Evolutionary conservation across 192 early-diverging fungal species (phyloP).

Genomic region (Backusella liffmaniae): DNA sequence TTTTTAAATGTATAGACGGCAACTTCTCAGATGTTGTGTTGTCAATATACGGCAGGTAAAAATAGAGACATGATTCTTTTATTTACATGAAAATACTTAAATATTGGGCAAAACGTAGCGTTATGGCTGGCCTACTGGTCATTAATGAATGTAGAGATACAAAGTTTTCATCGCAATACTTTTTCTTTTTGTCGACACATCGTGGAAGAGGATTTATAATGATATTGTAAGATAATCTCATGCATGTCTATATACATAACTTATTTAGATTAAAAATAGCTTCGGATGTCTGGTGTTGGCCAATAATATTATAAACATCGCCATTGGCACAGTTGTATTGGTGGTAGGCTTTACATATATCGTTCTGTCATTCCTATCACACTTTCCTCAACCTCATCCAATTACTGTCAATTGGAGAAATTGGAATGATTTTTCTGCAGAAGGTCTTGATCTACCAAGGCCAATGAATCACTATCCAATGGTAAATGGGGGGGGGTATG

Average conservation of each 20-base stretch:
- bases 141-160: constrained; percentile 50
- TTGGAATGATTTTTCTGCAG: constrained; percentile 37
- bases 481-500: neutral
- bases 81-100: neutral
- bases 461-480: neutral
- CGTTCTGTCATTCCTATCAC: constrained; percentile 41
- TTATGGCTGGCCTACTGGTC: constrained; percentile 33
- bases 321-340: constrained; percentile 46
- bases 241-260: neutral
- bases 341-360: constrained; percentile 52
- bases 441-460: constrained; percentile 16
- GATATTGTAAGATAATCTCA: constrained; percentile 41
- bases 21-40: constrained; percentile 31
- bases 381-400: constrained; percentile 20
- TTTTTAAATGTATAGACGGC: constrained; percentile 20
- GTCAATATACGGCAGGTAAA: constrained; percentile 31
- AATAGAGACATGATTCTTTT: neutral
- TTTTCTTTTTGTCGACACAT: constrained; percentile 55
- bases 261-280: constrained; percentile 3
- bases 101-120: neutral
- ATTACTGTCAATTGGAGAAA: constrained; percentile 32
- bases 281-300: constrained; percentile 59
- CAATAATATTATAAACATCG: constrained; percentile 41
- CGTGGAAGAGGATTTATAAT: constrained; percentile 55
- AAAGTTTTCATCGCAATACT: constrained; percentile 42